Evolutionary conservation across 129 eudicot species (phyloP).

Genomic region (Rutidosis leptorrhynchoides): DNA sequence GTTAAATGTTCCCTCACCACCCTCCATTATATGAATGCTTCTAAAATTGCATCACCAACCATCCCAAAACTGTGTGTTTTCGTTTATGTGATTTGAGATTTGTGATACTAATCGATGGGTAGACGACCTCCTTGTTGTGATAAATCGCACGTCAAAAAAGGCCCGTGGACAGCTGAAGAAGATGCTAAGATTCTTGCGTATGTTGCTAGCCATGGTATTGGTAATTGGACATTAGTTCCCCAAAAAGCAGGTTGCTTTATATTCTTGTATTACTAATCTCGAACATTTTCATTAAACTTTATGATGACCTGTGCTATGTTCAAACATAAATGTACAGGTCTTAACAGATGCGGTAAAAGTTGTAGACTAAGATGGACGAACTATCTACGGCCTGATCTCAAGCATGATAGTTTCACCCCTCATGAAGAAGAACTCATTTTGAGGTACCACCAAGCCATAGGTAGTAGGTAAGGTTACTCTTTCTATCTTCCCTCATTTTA

Average conservation of each 20-base stretch:
- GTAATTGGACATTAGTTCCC: slow-evolving; percentile 95
- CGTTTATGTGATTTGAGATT: slow-evolving; percentile 7
- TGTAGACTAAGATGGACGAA: slow-evolving; percentile 95
- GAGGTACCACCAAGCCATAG: slow-evolving; percentile 67
- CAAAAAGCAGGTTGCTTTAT: slow-evolving; percentile 73
- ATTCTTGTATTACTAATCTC: not conserved
- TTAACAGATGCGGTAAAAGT: slow-evolving; percentile 94
- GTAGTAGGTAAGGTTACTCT: slow-evolving; percentile 61
- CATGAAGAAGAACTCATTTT: slow-evolving; percentile 84
- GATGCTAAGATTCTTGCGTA: slow-evolving; percentile 97
- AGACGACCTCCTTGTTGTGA: slow-evolving; percentile 94
- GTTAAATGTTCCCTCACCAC: slow-evolving; percentile 31
- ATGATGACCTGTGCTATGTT: not conserved
- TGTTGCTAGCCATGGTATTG: slow-evolving; percentile 84
- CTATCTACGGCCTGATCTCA: slow-evolving; percentile 95
- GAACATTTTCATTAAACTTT: not conserved
- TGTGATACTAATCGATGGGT: slow-evolving; percentile 45
- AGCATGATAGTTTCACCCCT: slow-evolving; percentile 76
- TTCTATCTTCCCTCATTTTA: not conserved
- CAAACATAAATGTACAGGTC: slow-evolving; percentile 48
- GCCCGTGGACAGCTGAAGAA: slow-evolving; percentile 96
- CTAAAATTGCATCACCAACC: slow-evolving; percentile 40
- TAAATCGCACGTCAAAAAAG: slow-evolving; percentile 87
- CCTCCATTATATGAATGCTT: slow-evolving; percentile 31
- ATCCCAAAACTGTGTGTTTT: slow-evolving; percentile 13